These are phyloP conservation scores for Metschnikowia continentalis DNA, from an alignment of 805 yeast genomes.

Conservation along the genomic window DNA sequence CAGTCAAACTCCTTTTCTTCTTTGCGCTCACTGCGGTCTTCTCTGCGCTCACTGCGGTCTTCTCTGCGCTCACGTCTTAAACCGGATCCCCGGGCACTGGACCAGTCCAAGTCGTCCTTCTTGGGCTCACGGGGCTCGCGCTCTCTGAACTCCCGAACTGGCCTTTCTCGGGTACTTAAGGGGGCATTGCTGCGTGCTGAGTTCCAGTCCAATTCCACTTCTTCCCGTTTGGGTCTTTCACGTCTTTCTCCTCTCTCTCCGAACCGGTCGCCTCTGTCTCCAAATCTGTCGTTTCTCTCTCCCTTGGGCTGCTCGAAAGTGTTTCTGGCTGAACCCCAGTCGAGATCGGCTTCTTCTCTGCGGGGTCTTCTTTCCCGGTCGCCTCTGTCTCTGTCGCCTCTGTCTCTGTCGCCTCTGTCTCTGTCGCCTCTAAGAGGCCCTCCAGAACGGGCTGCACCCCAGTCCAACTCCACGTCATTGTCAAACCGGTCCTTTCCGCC, in stretches of 20 bases:
- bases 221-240: slow-evolving; percentile 30
- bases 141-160: background rate
- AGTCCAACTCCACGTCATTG: slow-evolving; percentile 58
- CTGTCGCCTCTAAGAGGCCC: slow-evolving; percentile 14
- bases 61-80: slow-evolving; percentile 17
- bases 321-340: slow-evolving; percentile 39
- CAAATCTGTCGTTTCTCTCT: background rate
- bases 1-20: slow-evolving; percentile 33
- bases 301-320: slow-evolving; percentile 8
- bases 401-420: slow-evolving; percentile 13
- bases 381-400: slow-evolving; percentile 22
- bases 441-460: slow-evolving; percentile 48
- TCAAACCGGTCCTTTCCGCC: slow-evolving; percentile 23
- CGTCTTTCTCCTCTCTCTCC: slow-evolving; percentile 1
- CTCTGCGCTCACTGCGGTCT: slow-evolving; percentile 22
- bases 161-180: slow-evolving; percentile 35
- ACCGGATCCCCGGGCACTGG: slow-evolving; percentile 17
- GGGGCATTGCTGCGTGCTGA: slow-evolving; percentile 30
- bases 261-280: background rate
- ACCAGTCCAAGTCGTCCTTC: slow-evolving; percentile 27
- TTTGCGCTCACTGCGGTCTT: slow-evolving; percentile 26
- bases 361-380: slow-evolving; percentile 24
- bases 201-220: slow-evolving; percentile 42
- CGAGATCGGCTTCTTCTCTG: slow-evolving; percentile 40
- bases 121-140: slow-evolving; percentile 1